phyloP scores from a whole-genome alignment of 805 yeast genomes.

The Metschnikowia borealis region DNA sequence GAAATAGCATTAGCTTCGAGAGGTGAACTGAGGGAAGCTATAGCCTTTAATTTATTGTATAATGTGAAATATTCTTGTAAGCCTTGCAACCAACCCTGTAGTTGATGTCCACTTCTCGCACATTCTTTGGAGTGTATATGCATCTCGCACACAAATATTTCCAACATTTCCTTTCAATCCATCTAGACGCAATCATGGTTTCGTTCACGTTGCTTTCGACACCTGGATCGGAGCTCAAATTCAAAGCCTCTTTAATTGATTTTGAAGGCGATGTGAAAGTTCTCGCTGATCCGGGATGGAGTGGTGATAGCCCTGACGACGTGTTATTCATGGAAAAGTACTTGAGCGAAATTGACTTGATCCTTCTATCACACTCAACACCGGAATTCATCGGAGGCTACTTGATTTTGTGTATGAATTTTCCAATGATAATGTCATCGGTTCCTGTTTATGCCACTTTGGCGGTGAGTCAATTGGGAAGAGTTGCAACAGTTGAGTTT shows the following conservation, averaged over 20 bases:
- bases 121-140: neutral
- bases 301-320: constrained; percentile 41
- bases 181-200: constrained; percentile 26
- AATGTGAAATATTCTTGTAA: neutral
- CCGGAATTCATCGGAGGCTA: constrained; percentile 77
- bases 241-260: constrained; percentile 48
- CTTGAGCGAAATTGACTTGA: constrained; percentile 51
- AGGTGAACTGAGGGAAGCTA: constrained; percentile 2
- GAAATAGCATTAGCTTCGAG: constrained; percentile 36
- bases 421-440: constrained; percentile 50
- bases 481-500: constrained; percentile 78
- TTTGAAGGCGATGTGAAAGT: constrained; percentile 54
- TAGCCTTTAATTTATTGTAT: neutral
- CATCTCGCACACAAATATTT: neutral
- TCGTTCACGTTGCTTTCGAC: constrained; percentile 31
- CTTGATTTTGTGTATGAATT: constrained; percentile 56
- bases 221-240: constrained; percentile 23
- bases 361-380: constrained; percentile 85
- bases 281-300: constrained; percentile 76
- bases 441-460: constrained; percentile 82
- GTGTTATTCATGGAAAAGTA: constrained; percentile 32
- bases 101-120: neutral
- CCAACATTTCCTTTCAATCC: neutral
- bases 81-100: neutral
- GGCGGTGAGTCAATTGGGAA: constrained; percentile 85